Percentiles rank a stretch among this genome's conserved stretches.
Conservation (phyloP, 192 early-diverging fungal species). For the Chytriomyces sp. region DNA sequence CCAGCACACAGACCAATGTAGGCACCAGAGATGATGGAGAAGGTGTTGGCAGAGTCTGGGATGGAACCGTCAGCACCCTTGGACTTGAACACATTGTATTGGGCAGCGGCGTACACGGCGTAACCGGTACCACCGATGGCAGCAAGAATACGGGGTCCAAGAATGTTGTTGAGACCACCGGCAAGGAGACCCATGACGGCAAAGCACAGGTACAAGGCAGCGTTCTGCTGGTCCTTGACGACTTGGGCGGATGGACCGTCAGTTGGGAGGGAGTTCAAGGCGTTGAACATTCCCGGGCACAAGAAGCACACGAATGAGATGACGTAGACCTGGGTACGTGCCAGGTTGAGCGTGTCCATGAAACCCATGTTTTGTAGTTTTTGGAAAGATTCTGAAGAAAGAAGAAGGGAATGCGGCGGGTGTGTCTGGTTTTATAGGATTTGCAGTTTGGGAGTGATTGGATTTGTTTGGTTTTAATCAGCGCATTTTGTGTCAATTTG, state of each 20-base stretch:
- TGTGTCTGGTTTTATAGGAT: no score
- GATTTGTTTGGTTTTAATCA: no score
- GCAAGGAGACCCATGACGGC: slow-evolving; percentile 75
- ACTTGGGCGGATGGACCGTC: slow-evolving; percentile 61
- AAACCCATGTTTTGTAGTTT: neutral
- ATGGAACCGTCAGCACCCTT: slow-evolving; percentile 61
- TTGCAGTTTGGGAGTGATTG: no score
- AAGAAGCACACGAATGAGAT: slow-evolving; percentile 74
- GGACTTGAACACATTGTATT: slow-evolving; percentile 70
- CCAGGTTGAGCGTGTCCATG: neutral
- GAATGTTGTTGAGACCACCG: slow-evolving; percentile 76
- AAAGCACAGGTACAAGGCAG: slow-evolving; percentile 77
- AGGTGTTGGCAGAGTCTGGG: slow-evolving; percentile 31
- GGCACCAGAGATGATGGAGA: slow-evolving; percentile 76
- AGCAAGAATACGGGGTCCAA: slow-evolving; percentile 73
- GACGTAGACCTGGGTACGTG: slow-evolving; percentile 69
- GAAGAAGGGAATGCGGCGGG: no score
- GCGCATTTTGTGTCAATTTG: no score
- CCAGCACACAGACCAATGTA: slow-evolving; percentile 85
- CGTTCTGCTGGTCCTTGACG: slow-evolving; percentile 72
- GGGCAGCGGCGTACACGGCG: slow-evolving; percentile 76
- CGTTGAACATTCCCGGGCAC: slow-evolving; percentile 77
- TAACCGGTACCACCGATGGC: slow-evolving; percentile 27
- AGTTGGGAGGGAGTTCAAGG: slow-evolving; percentile 41
- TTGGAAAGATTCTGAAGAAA: neutral